These are phyloP conservation scores for Jamesozyma spencerorum DNA, from an alignment of 805 yeast species.

Conservation along the genomic window DNA sequence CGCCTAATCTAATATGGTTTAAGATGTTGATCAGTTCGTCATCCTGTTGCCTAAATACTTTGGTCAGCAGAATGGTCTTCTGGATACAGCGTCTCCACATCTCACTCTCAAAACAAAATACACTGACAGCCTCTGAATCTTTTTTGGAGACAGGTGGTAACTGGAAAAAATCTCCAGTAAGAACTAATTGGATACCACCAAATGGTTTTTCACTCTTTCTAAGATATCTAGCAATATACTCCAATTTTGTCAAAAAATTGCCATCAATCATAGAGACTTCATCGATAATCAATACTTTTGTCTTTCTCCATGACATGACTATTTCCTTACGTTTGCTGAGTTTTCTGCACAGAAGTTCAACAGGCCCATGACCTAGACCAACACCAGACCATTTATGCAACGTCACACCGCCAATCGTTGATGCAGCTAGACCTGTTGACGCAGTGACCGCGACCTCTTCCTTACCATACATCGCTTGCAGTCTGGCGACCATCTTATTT, in stretches of 20 bases:
- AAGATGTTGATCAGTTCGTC: slow-evolving; percentile 64
- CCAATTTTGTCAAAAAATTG: slow-evolving; percentile 61
- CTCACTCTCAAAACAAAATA: slow-evolving; percentile 66
- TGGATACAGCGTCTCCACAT: slow-evolving; percentile 60
- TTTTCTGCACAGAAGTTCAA: slow-evolving; percentile 31
- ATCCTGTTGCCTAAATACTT: slow-evolving; percentile 83
- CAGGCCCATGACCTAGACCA: slow-evolving; percentile 61
- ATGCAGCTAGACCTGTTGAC: slow-evolving; percentile 93
- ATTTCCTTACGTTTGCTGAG: slow-evolving; percentile 15
- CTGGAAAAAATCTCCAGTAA: slow-evolving; percentile 95
- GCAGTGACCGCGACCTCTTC: slow-evolving; percentile 79
- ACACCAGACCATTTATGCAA: slow-evolving; percentile 79
- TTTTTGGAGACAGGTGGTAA: slow-evolving; percentile 74
- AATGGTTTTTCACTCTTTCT: slow-evolving; percentile 52
- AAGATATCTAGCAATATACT: slow-evolving; percentile 53
- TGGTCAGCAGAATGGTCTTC: slow-evolving; percentile 59
- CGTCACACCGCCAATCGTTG: slow-evolving; percentile 85
- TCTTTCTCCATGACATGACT: slow-evolving; percentile 44
- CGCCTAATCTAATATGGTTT: slow-evolving; percentile 72
- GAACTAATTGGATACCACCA: slow-evolving; percentile 85
- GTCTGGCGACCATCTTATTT: slow-evolving; percentile 48
- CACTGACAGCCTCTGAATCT: slow-evolving; percentile 24
- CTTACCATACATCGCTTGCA: slow-evolving; percentile 36
- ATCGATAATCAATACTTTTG: slow-evolving; percentile 73
- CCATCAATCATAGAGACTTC: slow-evolving; percentile 95